Evolutionary conservation across 1,284 basidiomycete genomes (phyloP).

Genomic region (Cryptococcus sp.): DNA sequence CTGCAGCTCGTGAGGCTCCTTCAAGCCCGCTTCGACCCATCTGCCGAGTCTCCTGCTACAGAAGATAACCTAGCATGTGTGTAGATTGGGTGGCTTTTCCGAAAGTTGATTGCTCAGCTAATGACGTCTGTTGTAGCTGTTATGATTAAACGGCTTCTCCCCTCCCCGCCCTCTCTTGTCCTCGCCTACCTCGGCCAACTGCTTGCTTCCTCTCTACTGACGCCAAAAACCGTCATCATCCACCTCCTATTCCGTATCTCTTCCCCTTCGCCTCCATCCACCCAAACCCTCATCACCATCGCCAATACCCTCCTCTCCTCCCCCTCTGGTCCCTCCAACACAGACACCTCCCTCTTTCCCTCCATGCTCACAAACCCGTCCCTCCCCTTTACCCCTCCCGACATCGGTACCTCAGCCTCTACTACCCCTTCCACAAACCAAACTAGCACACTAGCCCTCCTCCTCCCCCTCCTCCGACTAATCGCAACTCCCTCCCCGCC

Average conservation of each 20-base stretch:
- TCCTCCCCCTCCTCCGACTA: slow-evolving; percentile 35
- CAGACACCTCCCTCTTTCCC: slow-evolving; percentile 4
- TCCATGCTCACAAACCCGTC: slow-evolving; percentile 7
- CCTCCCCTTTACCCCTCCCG: slow-evolving; percentile 18
- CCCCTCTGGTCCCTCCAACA: slow-evolving; percentile 18
- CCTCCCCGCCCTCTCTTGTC: slow-evolving; percentile 29
- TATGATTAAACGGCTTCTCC: slow-evolving; percentile 25
- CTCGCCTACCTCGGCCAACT: slow-evolving; percentile 32
- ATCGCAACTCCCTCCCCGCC: slow-evolving; percentile 17
- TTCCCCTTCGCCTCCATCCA: slow-evolving; percentile 9
- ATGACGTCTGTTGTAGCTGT: slow-evolving; percentile 17
- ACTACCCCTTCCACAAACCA: slow-evolving; percentile 3
- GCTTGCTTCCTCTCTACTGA: slow-evolving; percentile 18
- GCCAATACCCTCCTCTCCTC: slow-evolving; percentile 19
- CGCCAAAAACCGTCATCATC: slow-evolving; percentile 24
- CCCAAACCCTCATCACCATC: slow-evolving; percentile 20
- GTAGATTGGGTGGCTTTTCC: neutral
- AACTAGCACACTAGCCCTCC: slow-evolving; percentile 28
- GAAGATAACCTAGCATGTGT: slow-evolving; percentile 6
- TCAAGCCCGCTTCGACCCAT: slow-evolving; percentile 3
- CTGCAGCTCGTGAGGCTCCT: slow-evolving; percentile 21
- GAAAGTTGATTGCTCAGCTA: neutral
- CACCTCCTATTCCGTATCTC: slow-evolving; percentile 25
- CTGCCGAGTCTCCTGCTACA: neutral
- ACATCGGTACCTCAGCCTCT: slow-evolving; percentile 32